phyloP scores from a whole-genome alignment of 345 rosid species.

The Acer yangbiense region DNA sequence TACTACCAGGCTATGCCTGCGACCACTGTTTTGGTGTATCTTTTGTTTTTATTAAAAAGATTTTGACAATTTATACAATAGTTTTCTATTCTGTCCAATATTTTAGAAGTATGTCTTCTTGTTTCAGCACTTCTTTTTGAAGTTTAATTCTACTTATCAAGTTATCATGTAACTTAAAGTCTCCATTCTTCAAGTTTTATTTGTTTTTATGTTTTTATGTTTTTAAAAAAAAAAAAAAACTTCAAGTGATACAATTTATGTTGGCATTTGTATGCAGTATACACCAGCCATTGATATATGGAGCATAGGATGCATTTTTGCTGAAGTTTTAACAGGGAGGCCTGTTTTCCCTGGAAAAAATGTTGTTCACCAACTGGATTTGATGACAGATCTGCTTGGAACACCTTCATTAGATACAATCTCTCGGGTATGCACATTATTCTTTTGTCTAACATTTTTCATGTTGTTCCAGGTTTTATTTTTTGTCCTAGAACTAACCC shows the following conservation, averaged over 20 bases:
- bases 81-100: background rate
- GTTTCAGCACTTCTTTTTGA: background rate
- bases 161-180: background rate
- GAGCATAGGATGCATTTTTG: conserved; percentile 98
- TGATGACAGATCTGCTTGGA: conserved; percentile 96
- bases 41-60: background rate
- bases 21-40: background rate
- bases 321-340: conserved; percentile 83
- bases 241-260: background rate
- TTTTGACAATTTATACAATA: background rate
- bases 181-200: conserved; percentile 1
- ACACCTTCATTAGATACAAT: conserved; percentile 92
- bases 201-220: no score
- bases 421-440: conserved; percentile 53
- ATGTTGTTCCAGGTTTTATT: background rate
- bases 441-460: conserved; percentile 9
- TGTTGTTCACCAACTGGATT: conserved; percentile 94
- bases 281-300: conserved; percentile 97
- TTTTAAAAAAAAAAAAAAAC: no score
- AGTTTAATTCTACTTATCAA: background rate
- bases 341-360: conserved; percentile 96
- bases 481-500: background rate
- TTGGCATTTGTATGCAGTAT: conserved; percentile 57
- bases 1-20: background rate
- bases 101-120: background rate